Percentiles rank a stretch among this genome's conserved stretches.
Evolutionary conservation across 2,329 filamentous ascomycete genomes (phyloP).

Genomic region (Hymenoscyphus scutula): DNA sequence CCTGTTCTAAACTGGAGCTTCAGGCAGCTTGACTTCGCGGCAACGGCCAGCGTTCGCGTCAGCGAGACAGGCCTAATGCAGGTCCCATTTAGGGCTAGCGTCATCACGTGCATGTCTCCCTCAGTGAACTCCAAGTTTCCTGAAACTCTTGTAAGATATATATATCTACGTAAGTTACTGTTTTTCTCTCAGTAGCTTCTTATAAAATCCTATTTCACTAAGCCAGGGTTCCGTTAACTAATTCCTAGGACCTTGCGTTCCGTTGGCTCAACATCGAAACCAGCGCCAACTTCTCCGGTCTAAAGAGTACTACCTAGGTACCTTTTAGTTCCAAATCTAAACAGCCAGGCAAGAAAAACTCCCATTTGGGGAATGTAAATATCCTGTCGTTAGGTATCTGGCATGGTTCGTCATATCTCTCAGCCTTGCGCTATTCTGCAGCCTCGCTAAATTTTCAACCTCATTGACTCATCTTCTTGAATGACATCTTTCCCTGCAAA

Average conservation of each 20-base stretch:
- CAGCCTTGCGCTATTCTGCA: conserved; percentile 12
- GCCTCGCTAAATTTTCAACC: conserved; percentile 12
- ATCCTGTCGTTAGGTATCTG: too few species aligned
- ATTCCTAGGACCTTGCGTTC: not conserved
- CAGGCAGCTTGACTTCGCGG: conserved; percentile 33
- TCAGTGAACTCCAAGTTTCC: not conserved
- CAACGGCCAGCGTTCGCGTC: conserved; percentile 15
- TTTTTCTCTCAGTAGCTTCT: too few species aligned
- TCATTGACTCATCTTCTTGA: not conserved
- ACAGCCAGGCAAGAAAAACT: not conserved
- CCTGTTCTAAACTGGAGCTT: conserved; percentile 19
- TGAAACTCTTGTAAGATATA: too few species aligned
- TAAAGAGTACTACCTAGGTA: not conserved
- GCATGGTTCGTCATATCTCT: not conserved
- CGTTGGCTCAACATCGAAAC: not conserved
- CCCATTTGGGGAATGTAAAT: too few species aligned
- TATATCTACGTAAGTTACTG: too few species aligned
- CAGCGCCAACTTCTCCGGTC: not conserved
- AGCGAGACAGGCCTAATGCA: conserved; percentile 10
- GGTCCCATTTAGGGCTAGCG: conserved; percentile 1
- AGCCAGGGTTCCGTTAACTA: not conserved
- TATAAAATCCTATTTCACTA: not conserved
- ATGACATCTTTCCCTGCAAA: not conserved
- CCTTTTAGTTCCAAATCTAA: not conserved
- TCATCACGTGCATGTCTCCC: not conserved